These are phyloP conservation scores for Wickerhamiella brachini DNA, from an alignment of 805 yeast genomes.

Conservation along the genomic window DNA sequence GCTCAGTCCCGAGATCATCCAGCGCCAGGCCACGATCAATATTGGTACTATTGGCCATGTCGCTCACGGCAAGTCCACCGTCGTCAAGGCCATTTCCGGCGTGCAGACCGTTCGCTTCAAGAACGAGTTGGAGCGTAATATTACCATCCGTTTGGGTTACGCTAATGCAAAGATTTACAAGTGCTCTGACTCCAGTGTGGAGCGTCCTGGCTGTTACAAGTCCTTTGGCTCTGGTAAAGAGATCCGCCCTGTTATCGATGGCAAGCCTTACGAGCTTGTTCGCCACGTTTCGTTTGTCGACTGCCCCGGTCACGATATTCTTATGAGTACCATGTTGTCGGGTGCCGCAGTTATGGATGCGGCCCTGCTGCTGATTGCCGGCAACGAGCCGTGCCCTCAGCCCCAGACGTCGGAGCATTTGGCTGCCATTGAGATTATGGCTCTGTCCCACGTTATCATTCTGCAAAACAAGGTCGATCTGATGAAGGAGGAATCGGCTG, in stretches of 20 bases:
- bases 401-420: slow-evolving; percentile 98
- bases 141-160: slow-evolving; percentile 95
- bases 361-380: slow-evolving; percentile 88
- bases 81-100: slow-evolving; percentile 92
- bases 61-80: slow-evolving; percentile 91
- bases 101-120: slow-evolving; percentile 98
- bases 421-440: slow-evolving; percentile 99
- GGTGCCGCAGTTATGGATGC: slow-evolving; percentile 99
- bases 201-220: slow-evolving; percentile 88
- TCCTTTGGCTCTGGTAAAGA: slow-evolving; percentile 93
- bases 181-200: slow-evolving; percentile 73
- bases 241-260: slow-evolving; percentile 81
- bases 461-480: slow-evolving; percentile 96
- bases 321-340: slow-evolving; percentile 99
- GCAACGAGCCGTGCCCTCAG: slow-evolving; percentile 98
- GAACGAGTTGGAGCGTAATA: slow-evolving; percentile 97
- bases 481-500: slow-evolving; percentile 93
- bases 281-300: slow-evolving; percentile 98
- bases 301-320: slow-evolving; percentile 99
- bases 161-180: slow-evolving; percentile 98
- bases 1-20: slow-evolving; percentile 81
- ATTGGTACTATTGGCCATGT: slow-evolving; percentile 94
- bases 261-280: slow-evolving; percentile 70
- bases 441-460: slow-evolving; percentile 88
- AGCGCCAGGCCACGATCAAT: slow-evolving; percentile 95